Percentiles rank a stretch among this genome's conserved stretches.
These are phyloP conservation scores for Wickerhamomyces mucosus DNA, from an alignment of 805 yeast genomes.

Conservation along the genomic window DNA sequence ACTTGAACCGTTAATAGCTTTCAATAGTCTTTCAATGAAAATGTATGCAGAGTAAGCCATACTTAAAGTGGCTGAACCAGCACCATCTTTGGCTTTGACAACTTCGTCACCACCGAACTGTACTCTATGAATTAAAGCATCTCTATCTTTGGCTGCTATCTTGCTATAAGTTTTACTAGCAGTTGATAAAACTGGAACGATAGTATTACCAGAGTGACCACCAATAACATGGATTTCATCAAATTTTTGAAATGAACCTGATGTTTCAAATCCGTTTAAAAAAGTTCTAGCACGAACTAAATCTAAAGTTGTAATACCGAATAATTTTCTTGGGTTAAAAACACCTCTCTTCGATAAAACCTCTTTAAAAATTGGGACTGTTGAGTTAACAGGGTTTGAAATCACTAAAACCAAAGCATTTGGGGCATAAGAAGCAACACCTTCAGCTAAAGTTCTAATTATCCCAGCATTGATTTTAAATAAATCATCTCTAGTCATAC, in stretches of 20 bases:
- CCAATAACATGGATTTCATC: conserved; percentile 72
- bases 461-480: conserved; percentile 80
- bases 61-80: conserved; percentile 89
- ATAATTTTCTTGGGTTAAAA: conserved; percentile 61
- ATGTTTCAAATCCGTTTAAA: conserved; percentile 37
- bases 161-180: conserved; percentile 8
- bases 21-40: conserved; percentile 46
- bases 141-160: conserved; percentile 16
- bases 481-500: conserved; percentile 88
- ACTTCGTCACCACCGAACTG: conserved; percentile 98
- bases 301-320: conserved; percentile 88
- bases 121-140: conserved; percentile 67
- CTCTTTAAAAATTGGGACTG: conserved; percentile 84
- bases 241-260: conserved; percentile 13
- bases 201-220: conserved; percentile 93
- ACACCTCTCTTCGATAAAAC: conserved; percentile 59
- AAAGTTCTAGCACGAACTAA: conserved; percentile 75
- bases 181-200: conserved; percentile 57
- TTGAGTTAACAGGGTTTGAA: conserved; percentile 90
- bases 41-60: conserved; percentile 93
- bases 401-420: conserved; percentile 72
- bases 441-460: conserved; percentile 62
- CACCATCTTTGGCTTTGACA: conserved; percentile 89
- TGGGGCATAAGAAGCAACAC: conserved; percentile 64
- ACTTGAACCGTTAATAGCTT: conserved; percentile 23